Conservation (phyloP, 1,139 yeast species). For the Protomyces arabidopsidicola region DNA sequence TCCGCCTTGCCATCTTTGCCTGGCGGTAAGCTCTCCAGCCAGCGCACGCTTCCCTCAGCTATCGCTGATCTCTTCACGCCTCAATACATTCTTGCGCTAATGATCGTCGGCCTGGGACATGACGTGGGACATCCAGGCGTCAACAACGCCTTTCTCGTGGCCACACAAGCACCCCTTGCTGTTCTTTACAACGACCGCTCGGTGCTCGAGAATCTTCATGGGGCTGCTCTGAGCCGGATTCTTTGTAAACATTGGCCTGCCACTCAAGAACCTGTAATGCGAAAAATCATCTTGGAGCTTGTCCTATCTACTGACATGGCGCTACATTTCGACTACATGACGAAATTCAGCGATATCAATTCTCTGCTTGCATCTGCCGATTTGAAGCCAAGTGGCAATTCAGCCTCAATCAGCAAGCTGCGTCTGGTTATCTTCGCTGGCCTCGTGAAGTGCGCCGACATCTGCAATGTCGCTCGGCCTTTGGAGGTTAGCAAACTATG, state of each 20-base stretch:
- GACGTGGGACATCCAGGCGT: conserved; percentile 97
- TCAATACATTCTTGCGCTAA: conserved; percentile 53
- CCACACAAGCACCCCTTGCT: conserved; percentile 63
- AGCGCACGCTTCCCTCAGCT: neutral
- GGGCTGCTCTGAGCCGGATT: conserved; percentile 62
- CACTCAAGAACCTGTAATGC: conserved; percentile 38
- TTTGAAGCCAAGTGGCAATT: conserved; percentile 1
- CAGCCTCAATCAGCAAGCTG: conserved; percentile 30
- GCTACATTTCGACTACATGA: conserved; percentile 70
- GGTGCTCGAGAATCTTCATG: conserved; percentile 78
- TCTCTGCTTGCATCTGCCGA: neutral
- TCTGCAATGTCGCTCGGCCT: conserved; percentile 83
- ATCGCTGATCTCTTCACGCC: conserved; percentile 37
- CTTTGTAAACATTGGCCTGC: conserved; percentile 62
- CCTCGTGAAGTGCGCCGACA: conserved; percentile 87
- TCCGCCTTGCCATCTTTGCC: neutral
- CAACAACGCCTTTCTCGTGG: conserved; percentile 67
- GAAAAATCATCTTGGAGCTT: conserved; percentile 38
- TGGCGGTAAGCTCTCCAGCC: neutral
- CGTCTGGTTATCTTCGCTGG: conserved; percentile 55
- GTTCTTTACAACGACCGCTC: conserved; percentile 58
- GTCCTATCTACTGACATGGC: conserved; percentile 95
- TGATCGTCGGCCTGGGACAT: conserved; percentile 86
- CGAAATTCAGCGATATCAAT: conserved; percentile 37
- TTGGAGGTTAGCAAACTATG: conserved; percentile 72